Evolutionary conservation across 2,329 filamentous ascomycete genomes (phyloP).

Genomic region (Diatrype stigma): DNA sequence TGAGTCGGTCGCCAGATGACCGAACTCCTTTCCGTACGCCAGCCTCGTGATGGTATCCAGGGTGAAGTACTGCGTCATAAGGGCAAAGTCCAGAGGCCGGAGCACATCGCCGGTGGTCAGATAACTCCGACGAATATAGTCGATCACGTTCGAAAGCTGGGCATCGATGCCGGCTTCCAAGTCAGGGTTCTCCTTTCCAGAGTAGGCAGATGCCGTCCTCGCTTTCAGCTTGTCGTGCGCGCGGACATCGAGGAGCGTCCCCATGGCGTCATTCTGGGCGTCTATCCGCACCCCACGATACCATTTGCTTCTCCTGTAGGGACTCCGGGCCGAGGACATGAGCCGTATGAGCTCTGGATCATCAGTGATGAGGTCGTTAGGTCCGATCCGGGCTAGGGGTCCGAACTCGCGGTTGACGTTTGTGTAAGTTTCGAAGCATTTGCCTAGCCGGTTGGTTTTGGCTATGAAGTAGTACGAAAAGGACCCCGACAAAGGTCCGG

Average conservation of each 20-base stretch:
- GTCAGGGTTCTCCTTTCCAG: conserved; percentile 17
- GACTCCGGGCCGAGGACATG: conserved; percentile 26
- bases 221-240: conserved; percentile 32
- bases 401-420: conserved; percentile 15
- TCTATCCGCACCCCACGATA: conserved; percentile 11
- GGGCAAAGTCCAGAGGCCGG: conserved; percentile 12
- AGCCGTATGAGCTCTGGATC: conserved; percentile 34
- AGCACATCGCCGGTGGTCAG: conserved; percentile 4
- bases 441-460: not conserved
- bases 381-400: conserved; percentile 34
- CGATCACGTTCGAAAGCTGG: conserved; percentile 11
- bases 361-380: conserved; percentile 34
- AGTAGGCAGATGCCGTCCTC: conserved; percentile 14
- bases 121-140: conserved; percentile 16
- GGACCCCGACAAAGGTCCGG: not conserved
- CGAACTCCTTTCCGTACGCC: conserved; percentile 22
- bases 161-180: conserved; percentile 15
- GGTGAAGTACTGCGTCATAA: conserved; percentile 12
- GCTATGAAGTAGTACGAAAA: not conserved
- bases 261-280: conserved; percentile 44
- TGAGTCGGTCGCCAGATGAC: conserved; percentile 18
- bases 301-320: conserved; percentile 14
- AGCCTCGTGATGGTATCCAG: conserved; percentile 25
- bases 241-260: conserved; percentile 41
- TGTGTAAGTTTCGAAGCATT: not conserved